Base-by-base conservation (phyloP, 1,139 yeast species). In the Hansenula lynferdii region DNA sequence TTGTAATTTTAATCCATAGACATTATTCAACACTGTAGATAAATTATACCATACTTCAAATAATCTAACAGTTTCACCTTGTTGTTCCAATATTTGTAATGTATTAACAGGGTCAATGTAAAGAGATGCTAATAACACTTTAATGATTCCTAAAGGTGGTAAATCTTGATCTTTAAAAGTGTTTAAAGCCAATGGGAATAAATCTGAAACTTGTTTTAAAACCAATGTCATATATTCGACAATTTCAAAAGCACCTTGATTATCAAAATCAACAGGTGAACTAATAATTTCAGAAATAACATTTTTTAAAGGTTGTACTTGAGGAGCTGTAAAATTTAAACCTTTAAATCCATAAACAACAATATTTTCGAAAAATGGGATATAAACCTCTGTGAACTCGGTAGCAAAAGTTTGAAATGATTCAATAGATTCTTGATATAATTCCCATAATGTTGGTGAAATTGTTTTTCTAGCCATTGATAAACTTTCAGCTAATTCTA, bases 1-100 rank as follows among this genome's bases (percentile, higher is more conserved):
- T 31, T 85, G 79, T 34, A 90, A 64, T 59, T 87, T 89, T 55
- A 85, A 70, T 51, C 86, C 95, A 53, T 80, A 85, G 4, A 87
- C 96, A 39, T 92, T 70, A 19, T 72, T 69, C 48, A 86, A 71
- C 26, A 64, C 63, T 8, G 78, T 69, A 37, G 77, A 65, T 20
- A 56, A 62, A 34, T 70, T 67, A 52, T 84, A 76, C 96, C 96
- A 89, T 37, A 70, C 61, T 25, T 68, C 69, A 48, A 89, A 72
- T 42, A 87, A 71, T 5, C 59, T 54, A 17, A 69, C 64, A 3
- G 82, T 65, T 31, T 69, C 65, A 17, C 72, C 67, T 19, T 58
- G 54, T 26, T 71, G 67, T 49, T 78, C 77, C 34, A 87, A 65
- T 8, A 69, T 50, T 35, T 65, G 65, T 36, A 89, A 58, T 0